phyloP scores from a whole-genome alignment of 139 green algal genomes.

The Tetraselmis striata region DNA sequence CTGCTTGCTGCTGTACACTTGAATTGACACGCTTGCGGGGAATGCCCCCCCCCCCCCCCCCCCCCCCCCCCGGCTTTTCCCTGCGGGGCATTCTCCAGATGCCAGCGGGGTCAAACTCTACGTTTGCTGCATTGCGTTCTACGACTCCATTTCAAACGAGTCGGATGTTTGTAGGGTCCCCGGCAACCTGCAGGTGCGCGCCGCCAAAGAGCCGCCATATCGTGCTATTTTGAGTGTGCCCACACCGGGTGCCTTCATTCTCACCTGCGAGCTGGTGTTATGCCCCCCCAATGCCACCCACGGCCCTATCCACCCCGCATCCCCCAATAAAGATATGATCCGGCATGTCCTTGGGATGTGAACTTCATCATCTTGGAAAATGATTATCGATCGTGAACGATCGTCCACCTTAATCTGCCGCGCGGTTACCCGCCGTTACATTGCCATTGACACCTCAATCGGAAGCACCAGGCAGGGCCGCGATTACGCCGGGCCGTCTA shows the following conservation, averaged over 20 bases:
- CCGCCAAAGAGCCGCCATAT: too few species aligned
- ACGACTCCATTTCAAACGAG: neutral
- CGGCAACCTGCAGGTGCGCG: neutral
- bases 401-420: too few species aligned
- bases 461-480: too few species aligned
- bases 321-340: neutral
- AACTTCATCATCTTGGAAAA: neutral
- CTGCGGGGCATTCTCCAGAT: too few species aligned
- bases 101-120: neutral
- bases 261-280: too few species aligned
- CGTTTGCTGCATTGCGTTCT: neutral
- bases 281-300: neutral
- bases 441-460: too few species aligned
- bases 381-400: too few species aligned
- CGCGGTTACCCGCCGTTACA: too few species aligned
- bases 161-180: neutral
- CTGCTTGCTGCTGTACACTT: neutral
- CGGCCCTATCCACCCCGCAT: neutral
- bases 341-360: neutral
- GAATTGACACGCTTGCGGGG: neutral
- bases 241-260: too few species aligned
- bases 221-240: too few species aligned
- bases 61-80: too few species aligned
- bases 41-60: neutral
- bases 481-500: too few species aligned